Percentiles rank a stretch among this genome's conserved stretches.
Evolutionary conservation across 345 rosid species (phyloP).

Genomic region (Gossypium rotundifolium): DNA sequence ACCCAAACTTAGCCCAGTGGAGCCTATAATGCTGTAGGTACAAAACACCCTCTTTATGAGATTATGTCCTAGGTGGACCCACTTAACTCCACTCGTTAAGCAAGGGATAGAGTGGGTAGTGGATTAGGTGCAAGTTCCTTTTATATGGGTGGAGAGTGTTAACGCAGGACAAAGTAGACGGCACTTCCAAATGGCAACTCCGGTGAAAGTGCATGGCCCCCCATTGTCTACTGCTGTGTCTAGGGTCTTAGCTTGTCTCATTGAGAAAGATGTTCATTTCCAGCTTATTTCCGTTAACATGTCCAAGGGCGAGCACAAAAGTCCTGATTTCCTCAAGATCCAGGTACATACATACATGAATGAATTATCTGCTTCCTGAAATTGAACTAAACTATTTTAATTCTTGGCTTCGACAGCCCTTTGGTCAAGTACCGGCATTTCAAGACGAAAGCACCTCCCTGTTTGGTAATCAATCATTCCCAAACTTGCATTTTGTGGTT

Average conservation of each 20-base stretch:
- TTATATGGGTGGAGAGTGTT: conserved; percentile 19
- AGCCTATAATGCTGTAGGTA: background rate
- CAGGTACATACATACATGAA: conserved; percentile 26
- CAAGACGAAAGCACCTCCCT: conserved; percentile 50
- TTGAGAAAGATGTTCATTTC: conserved; percentile 58
- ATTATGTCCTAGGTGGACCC: background rate
- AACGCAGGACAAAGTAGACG: background rate
- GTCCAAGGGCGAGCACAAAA: conserved; percentile 63
- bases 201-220: conserved; percentile 61
- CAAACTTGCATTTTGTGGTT: background rate
- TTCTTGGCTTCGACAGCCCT: conserved; percentile 35
- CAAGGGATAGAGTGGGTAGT: conserved; percentile 17
- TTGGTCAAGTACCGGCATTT: conserved; percentile 77
- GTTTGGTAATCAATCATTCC: conserved; percentile 37
- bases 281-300: conserved; percentile 52
- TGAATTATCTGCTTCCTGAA: background rate
- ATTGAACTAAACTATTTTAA: background rate
- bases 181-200: conserved; percentile 34
- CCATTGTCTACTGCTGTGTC: conserved; percentile 57
- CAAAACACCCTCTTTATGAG: background rate
- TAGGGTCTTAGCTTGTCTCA: conserved; percentile 51
- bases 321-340: conserved; percentile 50
- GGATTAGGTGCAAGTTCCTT: background rate
- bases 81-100: background rate
- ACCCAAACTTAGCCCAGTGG: background rate